A percentile compares a stretch with the other conserved stretches of the same genome.
Evolutionary conservation across 768 basidiomycete genomes (phyloP).

Genomic region (Termitomyces eurrhizus): DNA sequence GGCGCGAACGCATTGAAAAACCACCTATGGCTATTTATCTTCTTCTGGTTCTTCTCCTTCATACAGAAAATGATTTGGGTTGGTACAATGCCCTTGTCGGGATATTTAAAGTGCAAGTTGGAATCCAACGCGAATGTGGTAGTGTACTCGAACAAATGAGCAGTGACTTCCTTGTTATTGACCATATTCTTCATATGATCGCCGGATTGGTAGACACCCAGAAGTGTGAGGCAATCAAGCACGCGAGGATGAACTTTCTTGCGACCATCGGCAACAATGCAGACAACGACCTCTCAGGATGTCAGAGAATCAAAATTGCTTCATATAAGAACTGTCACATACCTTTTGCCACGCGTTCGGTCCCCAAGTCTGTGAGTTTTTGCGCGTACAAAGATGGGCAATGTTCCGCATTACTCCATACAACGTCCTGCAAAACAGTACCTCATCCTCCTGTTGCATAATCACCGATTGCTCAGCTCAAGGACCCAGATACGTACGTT

Average conservation of each 20-base stretch:
- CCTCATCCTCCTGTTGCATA: conserved; percentile 69
- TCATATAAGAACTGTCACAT: neutral
- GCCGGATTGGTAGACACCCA: conserved; percentile 82
- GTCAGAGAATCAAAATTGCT: neutral
- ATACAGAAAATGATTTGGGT: conserved; percentile 92
- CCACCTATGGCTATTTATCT: conserved; percentile 97
- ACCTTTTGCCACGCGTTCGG: conserved; percentile 96
- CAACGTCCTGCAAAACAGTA: conserved; percentile 88
- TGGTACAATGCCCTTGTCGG: conserved; percentile 90
- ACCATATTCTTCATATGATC: conserved; percentile 55
- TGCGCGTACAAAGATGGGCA: conserved; percentile 75
- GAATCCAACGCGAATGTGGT: conserved; percentile 77
- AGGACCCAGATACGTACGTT: conserved; percentile 57
- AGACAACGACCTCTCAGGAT: conserved; percentile 72
- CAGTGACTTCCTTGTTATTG: conserved; percentile 60
- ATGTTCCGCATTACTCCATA: conserved; percentile 94
- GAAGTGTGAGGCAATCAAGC: conserved; percentile 83
- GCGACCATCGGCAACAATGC: conserved; percentile 87
- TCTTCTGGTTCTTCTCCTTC: conserved; percentile 95
- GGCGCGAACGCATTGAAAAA: conserved; percentile 94
- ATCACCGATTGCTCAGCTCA: conserved; percentile 5
- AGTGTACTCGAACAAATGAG: conserved; percentile 79
- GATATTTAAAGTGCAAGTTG: conserved; percentile 79
- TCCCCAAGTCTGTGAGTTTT: conserved; percentile 94
- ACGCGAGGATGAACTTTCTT: conserved; percentile 80